Percentiles rank a stretch among this genome's conserved stretches.
Conservation (phyloP, 2,329 filamentous ascomycete species). For the Arthrobotrys entomopaga region DNA sequence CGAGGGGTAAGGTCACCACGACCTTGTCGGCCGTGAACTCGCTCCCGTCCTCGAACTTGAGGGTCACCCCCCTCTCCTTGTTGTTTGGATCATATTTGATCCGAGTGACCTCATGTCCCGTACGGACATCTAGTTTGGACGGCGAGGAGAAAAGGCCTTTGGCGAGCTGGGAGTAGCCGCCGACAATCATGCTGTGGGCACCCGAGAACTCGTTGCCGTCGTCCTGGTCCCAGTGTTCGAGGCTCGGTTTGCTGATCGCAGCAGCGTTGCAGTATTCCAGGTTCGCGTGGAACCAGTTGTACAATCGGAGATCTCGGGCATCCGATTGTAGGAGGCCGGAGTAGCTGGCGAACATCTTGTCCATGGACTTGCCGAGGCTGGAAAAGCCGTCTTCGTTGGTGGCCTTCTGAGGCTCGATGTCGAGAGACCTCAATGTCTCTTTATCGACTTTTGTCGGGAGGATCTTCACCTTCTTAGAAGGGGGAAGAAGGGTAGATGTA, state of each 20-base stretch:
- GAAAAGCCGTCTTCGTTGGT: slow-evolving; percentile 72
- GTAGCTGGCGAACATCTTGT: slow-evolving; percentile 90
- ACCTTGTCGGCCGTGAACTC: slow-evolving; percentile 85
- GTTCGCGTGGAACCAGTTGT: slow-evolving; percentile 99
- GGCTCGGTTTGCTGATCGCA: slow-evolving; percentile 84
- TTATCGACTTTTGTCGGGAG: slow-evolving; percentile 13
- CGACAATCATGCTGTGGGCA: slow-evolving; percentile 89
- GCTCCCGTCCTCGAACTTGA: slow-evolving; percentile 64
- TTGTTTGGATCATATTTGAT: slow-evolving; percentile 70
- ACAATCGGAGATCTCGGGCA: slow-evolving; percentile 84
- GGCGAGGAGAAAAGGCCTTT: slow-evolving; percentile 83
- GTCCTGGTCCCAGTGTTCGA: slow-evolving; percentile 95
- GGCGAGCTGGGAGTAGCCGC: slow-evolving; percentile 93
- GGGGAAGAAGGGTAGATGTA: slow-evolving; percentile 35
- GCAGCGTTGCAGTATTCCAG: slow-evolving; percentile 96
- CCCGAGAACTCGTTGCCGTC: slow-evolving; percentile 98
- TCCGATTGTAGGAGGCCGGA: slow-evolving; percentile 82
- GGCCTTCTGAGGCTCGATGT: slow-evolving; percentile 74
- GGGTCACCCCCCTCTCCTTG: slow-evolving; percentile 56
- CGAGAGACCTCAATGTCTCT: slow-evolving; percentile 12
- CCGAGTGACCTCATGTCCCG: slow-evolving; percentile 76
- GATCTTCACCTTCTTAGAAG: slow-evolving; percentile 25
- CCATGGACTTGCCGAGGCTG: slow-evolving; percentile 88
- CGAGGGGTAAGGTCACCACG: slow-evolving; percentile 89
- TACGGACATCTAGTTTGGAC: slow-evolving; percentile 78